Conservation (phyloP, 805 yeast species). For the Isabelozyma heimii region DNA sequence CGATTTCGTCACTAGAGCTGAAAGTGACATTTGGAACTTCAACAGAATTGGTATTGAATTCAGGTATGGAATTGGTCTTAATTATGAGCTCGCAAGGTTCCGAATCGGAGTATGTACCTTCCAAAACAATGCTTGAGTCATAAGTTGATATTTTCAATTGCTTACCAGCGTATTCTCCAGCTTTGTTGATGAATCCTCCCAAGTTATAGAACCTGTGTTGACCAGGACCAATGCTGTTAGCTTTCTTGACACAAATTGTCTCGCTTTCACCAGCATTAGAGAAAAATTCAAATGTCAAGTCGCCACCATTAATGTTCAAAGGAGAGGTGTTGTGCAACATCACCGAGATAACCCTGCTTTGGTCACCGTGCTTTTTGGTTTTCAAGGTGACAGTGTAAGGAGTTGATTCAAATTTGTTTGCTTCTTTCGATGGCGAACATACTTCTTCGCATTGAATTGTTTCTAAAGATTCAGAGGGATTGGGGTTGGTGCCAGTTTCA, state of each 20-base stretch:
- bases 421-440: background rate
- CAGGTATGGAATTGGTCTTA: background rate
- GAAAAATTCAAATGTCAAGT: constrained; percentile 24
- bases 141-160: constrained; percentile 14
- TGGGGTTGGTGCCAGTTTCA: constrained; percentile 2
- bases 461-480: background rate
- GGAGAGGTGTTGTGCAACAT: constrained; percentile 21
- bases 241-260: constrained; percentile 18
- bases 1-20: constrained; percentile 4
- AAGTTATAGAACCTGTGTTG: constrained; percentile 26
- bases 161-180: constrained; percentile 12
- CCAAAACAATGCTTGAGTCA: constrained; percentile 7
- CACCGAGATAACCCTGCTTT: constrained; percentile 19
- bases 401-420: background rate
- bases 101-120: constrained; percentile 9
- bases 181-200: constrained; percentile 12
- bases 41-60: background rate
- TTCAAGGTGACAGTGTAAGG: constrained; percentile 5
- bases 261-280: constrained; percentile 9
- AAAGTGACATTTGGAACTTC: background rate
- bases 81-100: background rate
- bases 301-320: constrained; percentile 23
- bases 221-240: constrained; percentile 20
- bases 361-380: constrained; percentile 13
- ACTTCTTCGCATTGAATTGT: background rate